A percentile compares a stretch with the other conserved stretches of the same genome.
Conservation (phyloP, 208 protist species). For the Leishmania arabica region DNA sequence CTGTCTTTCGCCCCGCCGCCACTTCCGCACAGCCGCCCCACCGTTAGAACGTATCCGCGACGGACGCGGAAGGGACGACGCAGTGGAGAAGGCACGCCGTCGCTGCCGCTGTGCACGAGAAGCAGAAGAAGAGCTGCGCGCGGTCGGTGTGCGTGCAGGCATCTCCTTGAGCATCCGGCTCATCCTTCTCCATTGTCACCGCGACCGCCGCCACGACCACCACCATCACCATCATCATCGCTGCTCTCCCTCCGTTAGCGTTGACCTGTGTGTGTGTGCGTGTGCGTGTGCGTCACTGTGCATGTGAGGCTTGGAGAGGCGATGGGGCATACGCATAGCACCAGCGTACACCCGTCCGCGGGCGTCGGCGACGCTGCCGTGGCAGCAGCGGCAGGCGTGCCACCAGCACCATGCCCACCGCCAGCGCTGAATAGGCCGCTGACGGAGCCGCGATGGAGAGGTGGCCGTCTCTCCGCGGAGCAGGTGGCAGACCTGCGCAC, state of each 20-base stretch:
- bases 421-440: not conserved
- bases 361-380: not conserved
- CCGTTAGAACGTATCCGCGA: not conserved
- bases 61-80: not conserved
- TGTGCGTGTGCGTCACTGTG: slow-evolving; percentile 2
- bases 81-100: not conserved
- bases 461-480: not conserved
- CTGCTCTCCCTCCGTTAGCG: too few species aligned
- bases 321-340: slow-evolving; percentile 20
- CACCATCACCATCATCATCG: not conserved
- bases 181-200: not conserved
- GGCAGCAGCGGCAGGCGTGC: not conserved
- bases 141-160: not conserved
- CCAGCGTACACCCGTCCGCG: not conserved
- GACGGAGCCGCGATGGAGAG: not conserved
- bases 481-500: not conserved
- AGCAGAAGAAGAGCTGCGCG: not conserved
- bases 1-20: too few species aligned
- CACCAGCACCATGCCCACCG: not conserved
- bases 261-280: not conserved
- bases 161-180: not conserved
- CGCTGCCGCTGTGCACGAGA: not conserved
- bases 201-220: not conserved
- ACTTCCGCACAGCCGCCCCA: not conserved
- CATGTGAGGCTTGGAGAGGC: not conserved